Evolutionary conservation across 352 stramenopile genomes (phyloP), one percentile per base, ranked within the genome.

Genomic region (Phytophthora europaea): DNA sequence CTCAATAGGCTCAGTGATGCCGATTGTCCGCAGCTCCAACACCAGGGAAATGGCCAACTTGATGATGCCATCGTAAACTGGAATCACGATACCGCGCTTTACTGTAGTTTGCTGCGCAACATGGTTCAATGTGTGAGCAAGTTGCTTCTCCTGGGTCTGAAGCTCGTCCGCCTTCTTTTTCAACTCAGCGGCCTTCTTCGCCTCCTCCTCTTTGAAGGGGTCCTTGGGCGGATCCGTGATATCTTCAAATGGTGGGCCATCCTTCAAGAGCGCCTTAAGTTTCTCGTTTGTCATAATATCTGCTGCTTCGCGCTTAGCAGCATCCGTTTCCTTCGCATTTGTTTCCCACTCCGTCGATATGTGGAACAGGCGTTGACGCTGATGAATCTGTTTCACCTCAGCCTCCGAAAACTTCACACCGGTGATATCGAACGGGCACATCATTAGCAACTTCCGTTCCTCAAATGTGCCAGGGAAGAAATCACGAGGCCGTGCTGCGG

Each of bases 71-170:
- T 88, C 81, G 56, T 85, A 87, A 18, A 91, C 70, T 28, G 83
- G 80, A 58, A 91, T 74, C 15, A 91, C 68, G 22, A 91, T 84
- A 51, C 83, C 83, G 23, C 83, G 74, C 36, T 79, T 73, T 61
- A 74, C 69, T 10, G 71, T 76, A 59, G 45, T 61, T 7, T 61
- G 73, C 40, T 76, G 70, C n/a, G 34, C 50, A 26, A 74, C 73
- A 20, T 80, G 69, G 43, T 83, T 75, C 36, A 82, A 38, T 7
- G 67, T 80, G 65, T 75, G 66, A 53, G 70, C 57, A 61, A 82
- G 58, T 56, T 79, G 62, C 26, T 74, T 79, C 13, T 83, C 69
- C 33, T 72, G 72, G 20, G 59, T 51, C 51, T 64, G 45, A 58
- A 76, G 65, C 16, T 72, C 31, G 56, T 75, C 51, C 23, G 53